Evolutionary conservation across 768 basidiomycete species (phyloP), one percentile per base, ranked within the genome.

Genomic region (Lactarius psammicola): DNA sequence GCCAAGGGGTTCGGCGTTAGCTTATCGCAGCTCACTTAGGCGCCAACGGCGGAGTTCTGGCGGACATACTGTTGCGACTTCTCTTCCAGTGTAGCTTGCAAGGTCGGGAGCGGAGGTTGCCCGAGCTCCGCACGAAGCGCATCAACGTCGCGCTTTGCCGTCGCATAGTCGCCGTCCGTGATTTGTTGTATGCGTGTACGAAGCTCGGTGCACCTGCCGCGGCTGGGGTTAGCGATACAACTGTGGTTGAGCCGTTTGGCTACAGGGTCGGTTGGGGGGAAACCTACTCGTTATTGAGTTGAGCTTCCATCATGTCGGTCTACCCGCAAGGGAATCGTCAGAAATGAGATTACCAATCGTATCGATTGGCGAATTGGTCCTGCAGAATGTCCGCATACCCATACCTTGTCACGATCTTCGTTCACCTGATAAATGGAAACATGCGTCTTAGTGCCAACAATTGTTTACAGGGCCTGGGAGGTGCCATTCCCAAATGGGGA

Each of bases 131-230:
- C 79, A 46, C 92, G 84, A 54, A 94, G 78, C 60, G 82, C 78
- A 72, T 94, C 92, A 56, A 94, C 92, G 67, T 93, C 90, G 33
- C 76, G 76, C 74, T 93, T 93, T 5, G 91, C 87, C 9, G 77
- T 74, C 17, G 87, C 80, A 72, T 94, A 94, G 68, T 92, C 91
- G 40, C 87, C 88, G 56, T 90, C 90, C 26, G 88, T 86, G 13
- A 94, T 79, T 15, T 77, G 75, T 42, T 79, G 77, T 66, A 94
- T 92, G 75, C 89, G 89, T 42, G 77, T 73, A 4, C 86, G 85
- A 34, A 90, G 81, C n/a, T 88, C 87, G 26, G 73, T 72, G 71
- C 88, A 88, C 74, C 90, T 92, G 38, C 44, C 34, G 31, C 26
- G 64, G 62, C 18, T 23, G 40, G 23, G 33, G 49, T 62, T 40